Evolutionary conservation across 345 rosid species (phyloP).

Genomic region (Populus pruinosa): DNA sequence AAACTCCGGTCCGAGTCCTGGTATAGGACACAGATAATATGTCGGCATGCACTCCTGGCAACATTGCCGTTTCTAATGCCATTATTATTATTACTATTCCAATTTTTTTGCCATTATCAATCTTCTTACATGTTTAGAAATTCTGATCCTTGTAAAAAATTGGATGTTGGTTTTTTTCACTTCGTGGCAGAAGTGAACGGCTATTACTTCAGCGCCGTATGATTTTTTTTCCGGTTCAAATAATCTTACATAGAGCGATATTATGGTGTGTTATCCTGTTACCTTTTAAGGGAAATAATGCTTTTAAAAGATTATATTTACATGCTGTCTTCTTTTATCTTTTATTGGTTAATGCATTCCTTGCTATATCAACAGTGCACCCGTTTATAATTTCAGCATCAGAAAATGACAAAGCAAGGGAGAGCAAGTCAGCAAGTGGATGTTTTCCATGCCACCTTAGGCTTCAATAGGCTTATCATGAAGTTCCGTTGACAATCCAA

Average conservation of each 20-base stretch:
- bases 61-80: not conserved
- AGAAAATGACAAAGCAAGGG: not conserved
- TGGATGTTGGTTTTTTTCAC: not conserved
- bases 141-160: too few species aligned
- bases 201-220: not conserved
- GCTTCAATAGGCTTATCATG: not conserved
- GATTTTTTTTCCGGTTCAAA: not conserved
- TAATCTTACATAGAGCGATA: not conserved
- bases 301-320: not conserved
- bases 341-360: too few species aligned
- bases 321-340: not conserved
- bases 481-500: not conserved
- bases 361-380: not conserved
- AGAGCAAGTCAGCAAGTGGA: not conserved
- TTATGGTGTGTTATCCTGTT: not conserved
- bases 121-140: not conserved
- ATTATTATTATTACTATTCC: not conserved
- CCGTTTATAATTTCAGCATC: not conserved
- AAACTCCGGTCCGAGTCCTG: conserved; percentile 39
- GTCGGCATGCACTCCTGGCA: not conserved
- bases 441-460: not conserved
- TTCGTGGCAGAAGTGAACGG: not conserved
- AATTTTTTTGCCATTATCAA: not conserved
- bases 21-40: conserved; percentile 22
- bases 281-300: not conserved